A percentile compares a stretch with the other conserved stretches of the same genome.
Conservation (phyloP, 2,329 filamentous ascomycete genomes). For the Aspergillus caelatus region DNA sequence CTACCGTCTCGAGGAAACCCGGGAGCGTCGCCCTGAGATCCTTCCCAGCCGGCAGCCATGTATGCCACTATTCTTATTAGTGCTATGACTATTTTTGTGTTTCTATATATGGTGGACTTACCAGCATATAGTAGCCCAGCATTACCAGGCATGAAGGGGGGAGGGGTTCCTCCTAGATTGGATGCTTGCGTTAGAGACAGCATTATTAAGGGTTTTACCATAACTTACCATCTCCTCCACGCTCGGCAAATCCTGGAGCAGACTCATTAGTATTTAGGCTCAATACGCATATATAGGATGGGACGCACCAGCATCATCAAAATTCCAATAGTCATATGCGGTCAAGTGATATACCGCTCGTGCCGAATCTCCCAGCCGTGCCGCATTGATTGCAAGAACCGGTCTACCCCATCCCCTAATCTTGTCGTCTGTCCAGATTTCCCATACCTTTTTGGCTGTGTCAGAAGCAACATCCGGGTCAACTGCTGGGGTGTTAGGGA, state of each 20-base stretch:
- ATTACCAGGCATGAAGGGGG: constrained; percentile 21
- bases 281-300: neutral
- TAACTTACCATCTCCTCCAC: constrained; percentile 15
- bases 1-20: constrained; percentile 16
- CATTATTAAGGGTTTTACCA: neutral
- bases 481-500: constrained; percentile 15
- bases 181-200: neutral
- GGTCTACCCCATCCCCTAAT: constrained; percentile 21
- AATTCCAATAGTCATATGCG: constrained; percentile 18
- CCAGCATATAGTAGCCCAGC: constrained; percentile 18
- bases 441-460: constrained; percentile 16
- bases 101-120: neutral
- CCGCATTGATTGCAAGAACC: constrained; percentile 18
- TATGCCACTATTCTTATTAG: constrained; percentile 13
- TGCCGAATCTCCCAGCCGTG: constrained; percentile 14
- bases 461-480: constrained; percentile 3
- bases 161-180: constrained; percentile 14
- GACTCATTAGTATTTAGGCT: neutral
- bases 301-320: constrained; percentile 20
- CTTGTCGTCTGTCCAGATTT: constrained; percentile 17
- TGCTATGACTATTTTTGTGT: too few species aligned
- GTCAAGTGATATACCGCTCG: constrained; percentile 16
- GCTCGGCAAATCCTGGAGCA: constrained; percentile 16
- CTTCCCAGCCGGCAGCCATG: constrained; percentile 19
- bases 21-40: constrained; percentile 13